Conservation (phyloP, 169 alveolate species). For the Eimeria falciformis region DNA sequence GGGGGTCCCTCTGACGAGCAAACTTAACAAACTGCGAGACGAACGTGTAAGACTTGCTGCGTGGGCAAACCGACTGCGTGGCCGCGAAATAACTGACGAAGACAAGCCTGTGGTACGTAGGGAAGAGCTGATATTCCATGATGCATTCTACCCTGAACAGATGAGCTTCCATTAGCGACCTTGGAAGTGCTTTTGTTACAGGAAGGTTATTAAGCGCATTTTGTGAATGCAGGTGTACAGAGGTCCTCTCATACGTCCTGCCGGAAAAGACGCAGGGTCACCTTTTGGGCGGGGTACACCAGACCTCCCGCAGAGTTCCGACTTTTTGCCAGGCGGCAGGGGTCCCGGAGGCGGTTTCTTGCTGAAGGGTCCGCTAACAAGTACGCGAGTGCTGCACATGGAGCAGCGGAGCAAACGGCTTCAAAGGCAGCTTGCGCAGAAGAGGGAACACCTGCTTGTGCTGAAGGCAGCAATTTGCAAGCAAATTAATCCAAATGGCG, state of each 20-base stretch:
- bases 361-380: slow-evolving; percentile 53
- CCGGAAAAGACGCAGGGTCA: neutral
- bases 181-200: neutral
- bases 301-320: neutral
- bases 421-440: slow-evolving; percentile 55
- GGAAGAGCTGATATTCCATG: neutral
- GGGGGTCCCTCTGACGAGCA: slow-evolving; percentile 19
- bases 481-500: neutral
- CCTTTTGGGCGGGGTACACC: neutral
- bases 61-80: slow-evolving; percentile 65
- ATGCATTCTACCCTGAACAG: no score
- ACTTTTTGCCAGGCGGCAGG: slow-evolving; percentile 49
- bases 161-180: no score
- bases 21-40: slow-evolving; percentile 34
- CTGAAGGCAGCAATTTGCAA: slow-evolving; percentile 62
- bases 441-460: slow-evolving; percentile 50
- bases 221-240: slow-evolving; percentile 28
- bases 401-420: slow-evolving; percentile 62
- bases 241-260: slow-evolving; percentile 40
- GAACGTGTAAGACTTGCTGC: slow-evolving; percentile 63
- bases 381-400: slow-evolving; percentile 69
- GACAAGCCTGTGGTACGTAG: slow-evolving; percentile 24
- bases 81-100: neutral
- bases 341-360: slow-evolving; percentile 32
- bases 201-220: neutral